Percentiles rank a stretch among this genome's conserved stretches.
Conservation (phyloP, 2,329 filamentous ascomycete species). For the Cercospora canescens region DNA sequence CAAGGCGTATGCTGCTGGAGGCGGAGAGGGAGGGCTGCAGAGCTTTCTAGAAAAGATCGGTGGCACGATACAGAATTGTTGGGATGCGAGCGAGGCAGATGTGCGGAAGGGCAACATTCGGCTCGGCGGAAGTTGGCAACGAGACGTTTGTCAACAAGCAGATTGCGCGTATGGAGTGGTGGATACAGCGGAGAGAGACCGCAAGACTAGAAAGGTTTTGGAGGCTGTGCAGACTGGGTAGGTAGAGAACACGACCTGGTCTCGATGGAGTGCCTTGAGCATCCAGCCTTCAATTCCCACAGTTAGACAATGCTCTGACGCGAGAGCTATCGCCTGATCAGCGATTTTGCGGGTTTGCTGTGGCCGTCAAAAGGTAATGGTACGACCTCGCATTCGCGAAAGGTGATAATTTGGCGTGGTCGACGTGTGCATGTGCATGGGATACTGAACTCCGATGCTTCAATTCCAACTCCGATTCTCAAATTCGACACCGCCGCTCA, state of each 20-base stretch:
- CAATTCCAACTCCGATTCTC: not conserved
- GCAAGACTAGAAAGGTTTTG: conserved; percentile 44
- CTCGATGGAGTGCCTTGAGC: not conserved
- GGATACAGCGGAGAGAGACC: conserved; percentile 43
- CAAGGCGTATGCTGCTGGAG: conserved; percentile 60
- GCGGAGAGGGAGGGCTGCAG: conserved; percentile 54
- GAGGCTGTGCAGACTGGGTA: conserved; percentile 34
- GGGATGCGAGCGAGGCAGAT: conserved; percentile 50
- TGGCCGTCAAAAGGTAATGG: not conserved
- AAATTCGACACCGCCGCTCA: not conserved
- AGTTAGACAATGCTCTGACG: no score
- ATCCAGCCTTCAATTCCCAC: no score
- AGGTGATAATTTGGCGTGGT: not conserved
- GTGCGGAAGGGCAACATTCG: conserved; percentile 33
- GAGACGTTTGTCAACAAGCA: conserved; percentile 47
- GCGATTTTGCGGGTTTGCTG: not conserved
- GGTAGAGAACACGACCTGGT: not conserved
- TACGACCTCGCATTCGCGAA: not conserved
- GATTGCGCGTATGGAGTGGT: conserved; percentile 50
- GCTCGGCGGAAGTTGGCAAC: conserved; percentile 49
- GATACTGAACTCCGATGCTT: not conserved
- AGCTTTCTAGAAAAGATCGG: conserved; percentile 59
- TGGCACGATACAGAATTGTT: conserved; percentile 55
- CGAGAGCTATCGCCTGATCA: no score
- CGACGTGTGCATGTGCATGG: not conserved